Base-by-base conservation (phyloP, 305 asterid species). In the Salvia sclarea region DNA sequence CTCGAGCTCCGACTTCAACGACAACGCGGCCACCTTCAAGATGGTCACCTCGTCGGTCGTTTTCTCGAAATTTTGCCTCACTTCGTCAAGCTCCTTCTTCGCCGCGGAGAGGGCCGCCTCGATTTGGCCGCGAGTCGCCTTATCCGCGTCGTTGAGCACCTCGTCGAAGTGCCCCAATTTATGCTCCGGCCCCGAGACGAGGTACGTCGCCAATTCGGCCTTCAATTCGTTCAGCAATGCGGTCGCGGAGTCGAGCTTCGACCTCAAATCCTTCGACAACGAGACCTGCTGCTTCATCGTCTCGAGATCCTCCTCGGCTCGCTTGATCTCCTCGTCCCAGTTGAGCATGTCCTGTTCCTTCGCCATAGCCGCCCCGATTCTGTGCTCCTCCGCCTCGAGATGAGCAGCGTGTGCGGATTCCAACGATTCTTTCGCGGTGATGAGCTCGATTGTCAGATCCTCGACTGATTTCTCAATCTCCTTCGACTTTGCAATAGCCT, bases 401-500 rank as follows among this genome's bases (percentile, higher is more conserved):
- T 95, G 98, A 1, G 94, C 88, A 13, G 91, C 94, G 14, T 92
- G 97, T 3, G 97, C 97, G 2, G 95, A 83, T 75, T 92, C 99
- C 70, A 95, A 72, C 13, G 95, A 76, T 41, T 88, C 96, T 81
- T 90, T 95, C 2, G 86, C 84, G 0, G 88, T 81, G 18, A 92
- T 85, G 33, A 95, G 96, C 65, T 95, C 98, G 22, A 90, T 83
- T 0, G 93, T 90, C 76, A 95, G 68, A 65, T 87, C 96, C 93
- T 92, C 99, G 0, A 92, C 93, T 0, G 88, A 83, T 69, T 88
- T 92, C 75, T 95, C 99, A 22, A 87, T 82, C 78, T 90, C 91
- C 77, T 83, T 92, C 5, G 91, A 83, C 18, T 72, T 80, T 18
- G 87, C 50, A 31, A 81, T 74, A 8, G 96, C 95, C 74, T 82